Evolutionary conservation across 2,329 filamentous ascomycete species (phyloP), one percentile per base, ranked within the genome.

Genomic region (Pseudovirgaria hyperparasitica): DNA sequence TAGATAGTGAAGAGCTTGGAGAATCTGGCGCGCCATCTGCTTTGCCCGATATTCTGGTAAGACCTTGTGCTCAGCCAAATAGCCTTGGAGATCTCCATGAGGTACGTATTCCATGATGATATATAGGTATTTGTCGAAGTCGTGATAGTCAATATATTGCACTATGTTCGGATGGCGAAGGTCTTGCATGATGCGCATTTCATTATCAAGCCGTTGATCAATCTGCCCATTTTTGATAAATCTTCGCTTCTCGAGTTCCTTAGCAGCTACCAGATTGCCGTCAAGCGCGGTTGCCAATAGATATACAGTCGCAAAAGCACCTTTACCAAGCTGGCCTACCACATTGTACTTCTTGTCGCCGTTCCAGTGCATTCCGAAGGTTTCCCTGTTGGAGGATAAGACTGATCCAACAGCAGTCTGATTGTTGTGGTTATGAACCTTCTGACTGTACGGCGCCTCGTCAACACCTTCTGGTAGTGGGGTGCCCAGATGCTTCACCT

Each of bases 51-150:
- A 40, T 47, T 96, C 87, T 0, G 63, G 55, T 26, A 96, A 67
- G 1, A 63, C 55, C 1, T 72, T 71, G 16, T 70, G 53, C 8
- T 70, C 63, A 12, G 60, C 57, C 16, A 96, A 65, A 36, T 80
- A 72, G 25, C 72, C 74, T 28, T 82, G 82, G 9, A 98, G 60
- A 49, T 98, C 87, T 23, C 90, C 90, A 16, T 71, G 69, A 5
- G 74, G 70, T 9, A 96, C 72, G 40, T 71, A 93, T 46, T 98
- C 90, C 90, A 98, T 98, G 48, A 96, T 87, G 52, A 98, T 93
- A 49, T 94, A 86, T 4, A 94, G 66, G 47, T 85, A 65, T 20
- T 81, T 66, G 23, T 76, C 72, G 61, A 81, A 76, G 38, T 93
- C 85, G 39, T 90, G 70, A 45, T 90, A 82, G 42, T 93, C 85